Evolutionary conservation across 192 early-diverging fungal species (phyloP).

Genomic region (Backusella morwellensis): DNA sequence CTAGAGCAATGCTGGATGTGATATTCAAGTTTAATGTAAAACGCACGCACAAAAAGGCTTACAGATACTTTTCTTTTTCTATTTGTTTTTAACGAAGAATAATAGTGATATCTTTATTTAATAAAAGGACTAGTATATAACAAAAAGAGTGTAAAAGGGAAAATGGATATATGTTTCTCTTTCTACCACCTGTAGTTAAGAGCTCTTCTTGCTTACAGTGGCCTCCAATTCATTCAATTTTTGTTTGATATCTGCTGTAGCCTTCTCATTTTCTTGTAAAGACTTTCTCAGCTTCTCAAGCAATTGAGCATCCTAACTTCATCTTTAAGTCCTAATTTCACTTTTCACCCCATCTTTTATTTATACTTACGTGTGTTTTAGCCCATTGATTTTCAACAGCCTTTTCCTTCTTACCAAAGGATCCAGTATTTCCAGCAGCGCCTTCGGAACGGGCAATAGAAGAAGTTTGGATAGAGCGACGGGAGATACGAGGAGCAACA

Average conservation of each 20-base stretch:
- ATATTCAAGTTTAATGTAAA: not conserved
- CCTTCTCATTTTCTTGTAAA: not conserved
- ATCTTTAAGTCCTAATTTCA: not conserved
- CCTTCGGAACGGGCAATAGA: not conserved
- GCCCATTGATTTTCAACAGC: constrained; percentile 6
- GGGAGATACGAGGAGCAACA: not conserved
- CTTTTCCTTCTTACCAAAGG: constrained; percentile 10
- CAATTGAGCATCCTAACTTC: not conserved
- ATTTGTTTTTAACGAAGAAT: not conserved
- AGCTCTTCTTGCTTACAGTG: not conserved
- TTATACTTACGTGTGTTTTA: constrained; percentile 1
- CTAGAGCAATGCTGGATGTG: not conserved
- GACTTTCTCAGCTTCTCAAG: constrained; percentile 2
- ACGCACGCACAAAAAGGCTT: not conserved
- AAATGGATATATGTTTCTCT: not conserved
- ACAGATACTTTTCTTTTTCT: not conserved
- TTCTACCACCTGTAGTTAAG: not conserved
- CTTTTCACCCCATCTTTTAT: not conserved
- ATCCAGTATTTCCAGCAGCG: not conserved
- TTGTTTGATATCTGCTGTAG: not conserved
- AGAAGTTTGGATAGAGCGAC: constrained; percentile 5
- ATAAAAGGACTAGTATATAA: not conserved
- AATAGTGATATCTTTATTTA: not conserved
- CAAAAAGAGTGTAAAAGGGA: not conserved
- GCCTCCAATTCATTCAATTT: not conserved